Evolutionary conservation across 345 rosid species (phyloP).

Genomic region (Corchorus capsularis): DNA sequence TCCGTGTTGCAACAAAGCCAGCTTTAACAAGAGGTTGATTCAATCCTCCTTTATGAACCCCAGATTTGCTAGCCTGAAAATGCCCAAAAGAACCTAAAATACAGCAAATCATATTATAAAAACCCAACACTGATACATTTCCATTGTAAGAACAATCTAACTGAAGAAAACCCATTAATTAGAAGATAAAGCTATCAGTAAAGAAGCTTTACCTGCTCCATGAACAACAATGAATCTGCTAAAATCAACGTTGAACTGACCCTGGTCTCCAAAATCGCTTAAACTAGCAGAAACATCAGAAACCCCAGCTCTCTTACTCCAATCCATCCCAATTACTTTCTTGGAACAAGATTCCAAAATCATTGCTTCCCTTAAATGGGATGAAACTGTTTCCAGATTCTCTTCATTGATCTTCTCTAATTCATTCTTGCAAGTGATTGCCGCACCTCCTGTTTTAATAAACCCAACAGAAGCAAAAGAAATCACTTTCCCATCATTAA

Average conservation of each 20-base stretch:
- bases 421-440: conserved; percentile 85
- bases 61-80: conserved; percentile 94
- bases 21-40: conserved; percentile 72
- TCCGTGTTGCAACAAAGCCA: conserved; percentile 91
- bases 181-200: neutral
- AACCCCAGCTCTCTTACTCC: conserved; percentile 79
- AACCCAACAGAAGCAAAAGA: neutral
- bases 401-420: conserved; percentile 79
- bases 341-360: conserved; percentile 35
- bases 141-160: neutral
- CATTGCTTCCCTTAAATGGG: conserved; percentile 73
- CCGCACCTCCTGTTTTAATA: conserved; percentile 73
- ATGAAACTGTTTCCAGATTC: conserved; percentile 56
- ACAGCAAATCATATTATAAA: neutral
- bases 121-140: no score
- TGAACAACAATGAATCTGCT: conserved; percentile 78
- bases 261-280: conserved; percentile 42
- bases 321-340: conserved; percentile 70
- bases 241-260: conserved; percentile 36
- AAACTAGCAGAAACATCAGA: conserved; percentile 47
- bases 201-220: conserved; percentile 72
- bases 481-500: neutral
- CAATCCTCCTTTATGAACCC: conserved; percentile 93
- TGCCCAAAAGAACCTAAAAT: conserved; percentile 90
- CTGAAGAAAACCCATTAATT: neutral